phyloP scores from a whole-genome alignment of 2,329 filamentous ascomycete species.

The Calycina herbarum region DNA sequence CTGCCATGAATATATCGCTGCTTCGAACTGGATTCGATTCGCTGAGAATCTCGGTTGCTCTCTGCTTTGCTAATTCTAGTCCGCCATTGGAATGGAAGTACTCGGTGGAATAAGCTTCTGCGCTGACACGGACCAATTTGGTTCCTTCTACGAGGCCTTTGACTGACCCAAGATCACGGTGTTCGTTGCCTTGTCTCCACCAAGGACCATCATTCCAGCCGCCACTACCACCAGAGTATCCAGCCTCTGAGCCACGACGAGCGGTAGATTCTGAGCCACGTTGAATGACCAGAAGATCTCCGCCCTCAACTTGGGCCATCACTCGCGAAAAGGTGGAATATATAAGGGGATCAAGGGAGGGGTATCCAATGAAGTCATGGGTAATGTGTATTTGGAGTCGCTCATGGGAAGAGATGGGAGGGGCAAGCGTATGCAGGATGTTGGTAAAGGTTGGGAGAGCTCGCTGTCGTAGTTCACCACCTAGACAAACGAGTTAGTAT shows the following conservation, averaged over 20 bases:
- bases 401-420: conserved; percentile 95
- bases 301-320: conserved; percentile 98
- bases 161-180: conserved; percentile 77
- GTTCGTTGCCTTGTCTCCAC: conserved; percentile 75
- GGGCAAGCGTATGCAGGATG: conserved; percentile 90
- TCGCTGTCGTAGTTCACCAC: conserved; percentile 80
- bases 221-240: conserved; percentile 54
- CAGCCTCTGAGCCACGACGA: conserved; percentile 62
- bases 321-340: conserved; percentile 90
- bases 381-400: conserved; percentile 96
- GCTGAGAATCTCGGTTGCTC: conserved; percentile 75
- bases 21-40: conserved; percentile 88
- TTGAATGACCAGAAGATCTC: conserved; percentile 91
- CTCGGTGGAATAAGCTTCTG: conserved; percentile 83
- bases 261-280: conserved; percentile 82
- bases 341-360: conserved; percentile 88
- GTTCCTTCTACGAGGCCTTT: conserved; percentile 82
- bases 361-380: conserved; percentile 92
- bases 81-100: conserved; percentile 80
- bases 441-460: conserved; percentile 94
- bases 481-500: conserved; percentile 46
- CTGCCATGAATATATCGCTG: conserved; percentile 92
- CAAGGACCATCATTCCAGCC: conserved; percentile 95
- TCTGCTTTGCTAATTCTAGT: conserved; percentile 74
- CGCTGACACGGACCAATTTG: conserved; percentile 85